phyloP scores from a whole-genome alignment of 176 grass and related monocot species.

The Aegilops tauschii region DNA sequence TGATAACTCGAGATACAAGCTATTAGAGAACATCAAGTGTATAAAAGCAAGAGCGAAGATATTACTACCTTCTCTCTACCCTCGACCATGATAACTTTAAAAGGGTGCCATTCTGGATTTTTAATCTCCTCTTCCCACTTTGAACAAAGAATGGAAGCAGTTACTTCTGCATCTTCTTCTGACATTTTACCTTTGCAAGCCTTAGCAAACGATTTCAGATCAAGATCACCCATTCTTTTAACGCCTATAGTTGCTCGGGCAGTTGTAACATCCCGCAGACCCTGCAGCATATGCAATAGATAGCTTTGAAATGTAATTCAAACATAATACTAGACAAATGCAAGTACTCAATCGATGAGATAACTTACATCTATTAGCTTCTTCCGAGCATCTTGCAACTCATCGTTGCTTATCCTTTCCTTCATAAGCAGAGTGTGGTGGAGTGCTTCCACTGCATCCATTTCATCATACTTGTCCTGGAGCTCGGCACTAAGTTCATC shows the following conservation, averaged over 20 bases:
- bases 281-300: constrained; percentile 13
- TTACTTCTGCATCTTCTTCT: constrained; percentile 36
- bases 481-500: constrained; percentile 40
- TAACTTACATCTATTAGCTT: constrained; percentile 33
- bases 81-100: constrained; percentile 33
- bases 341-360: background rate
- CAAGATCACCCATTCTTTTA: constrained; percentile 66
- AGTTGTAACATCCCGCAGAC: background rate
- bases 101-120: constrained; percentile 63
- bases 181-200: constrained; percentile 39
- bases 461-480: constrained; percentile 46
- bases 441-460: constrained; percentile 42
- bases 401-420: constrained; percentile 50
- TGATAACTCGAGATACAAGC: background rate
- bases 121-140: constrained; percentile 58
- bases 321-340: background rate
- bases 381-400: constrained; percentile 57
- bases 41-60: background rate
- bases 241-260: constrained; percentile 22
- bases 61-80: constrained; percentile 37
- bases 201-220: constrained; percentile 44
- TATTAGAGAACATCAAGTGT: background rate
- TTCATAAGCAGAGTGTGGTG: constrained; percentile 44
- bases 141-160: constrained; percentile 31
- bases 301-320: background rate